A percentile compares a stretch with the other conserved stretches of the same genome.
phyloP scores from a whole-genome alignment of 75 land plant species.

The Picea sitchensis region DNA sequence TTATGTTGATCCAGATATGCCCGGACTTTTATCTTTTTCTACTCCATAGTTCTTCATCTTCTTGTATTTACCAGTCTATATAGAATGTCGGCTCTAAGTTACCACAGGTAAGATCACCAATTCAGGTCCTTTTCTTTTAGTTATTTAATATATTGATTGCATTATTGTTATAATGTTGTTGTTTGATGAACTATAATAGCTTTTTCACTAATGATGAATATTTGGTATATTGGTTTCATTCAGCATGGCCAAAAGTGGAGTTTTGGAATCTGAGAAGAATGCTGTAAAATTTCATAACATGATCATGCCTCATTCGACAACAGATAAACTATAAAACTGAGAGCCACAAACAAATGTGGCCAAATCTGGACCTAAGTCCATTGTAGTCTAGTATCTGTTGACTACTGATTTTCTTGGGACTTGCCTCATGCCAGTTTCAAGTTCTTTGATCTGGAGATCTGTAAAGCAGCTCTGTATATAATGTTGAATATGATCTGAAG shows the following conservation, averaged over 20 bases:
- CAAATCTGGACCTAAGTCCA: background rate
- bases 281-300: background rate
- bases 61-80: slow-evolving; percentile 92
- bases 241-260: slow-evolving; percentile 7
- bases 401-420: background rate
- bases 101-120: slow-evolving; percentile 42
- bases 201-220: background rate
- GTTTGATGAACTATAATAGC: background rate
- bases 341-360: background rate
- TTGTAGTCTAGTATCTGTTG: background rate
- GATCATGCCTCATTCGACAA: slow-evolving; percentile 1
- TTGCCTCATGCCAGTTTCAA: background rate
- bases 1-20: slow-evolving; percentile 61
- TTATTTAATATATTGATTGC: background rate
- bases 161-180: background rate
- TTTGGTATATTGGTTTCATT: background rate
- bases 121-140: slow-evolving; percentile 3
- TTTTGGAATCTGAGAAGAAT: background rate
- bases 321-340: background rate
- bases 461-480: background rate
- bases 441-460: background rate
- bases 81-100: slow-evolving; percentile 83
- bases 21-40: slow-evolving; percentile 92
- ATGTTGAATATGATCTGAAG: background rate
- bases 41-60: slow-evolving; percentile 93